These are phyloP conservation scores for Dipodascus albidus DNA, from an alignment of 805 yeast species.

Conservation along the genomic window DNA sequence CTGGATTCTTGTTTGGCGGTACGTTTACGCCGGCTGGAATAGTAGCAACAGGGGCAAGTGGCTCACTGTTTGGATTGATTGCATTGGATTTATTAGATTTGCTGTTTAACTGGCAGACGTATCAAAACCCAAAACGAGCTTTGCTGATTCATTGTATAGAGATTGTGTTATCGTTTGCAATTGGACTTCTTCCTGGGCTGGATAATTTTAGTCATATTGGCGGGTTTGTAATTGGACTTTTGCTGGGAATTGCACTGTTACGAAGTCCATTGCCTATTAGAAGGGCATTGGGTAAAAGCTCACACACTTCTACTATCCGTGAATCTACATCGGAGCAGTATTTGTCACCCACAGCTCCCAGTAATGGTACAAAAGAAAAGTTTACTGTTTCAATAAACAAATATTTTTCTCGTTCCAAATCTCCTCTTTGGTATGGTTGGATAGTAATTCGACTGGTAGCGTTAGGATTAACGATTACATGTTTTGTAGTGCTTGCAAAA, in stretches of 20 bases:
- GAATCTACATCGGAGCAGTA: background rate
- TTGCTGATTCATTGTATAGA: conserved; percentile 42
- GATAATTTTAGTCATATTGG: conserved; percentile 71
- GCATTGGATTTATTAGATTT: conserved; percentile 46
- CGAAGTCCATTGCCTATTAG: conserved; percentile 38
- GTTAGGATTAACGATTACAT: conserved; percentile 36
- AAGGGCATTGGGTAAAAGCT: conserved; percentile 2
- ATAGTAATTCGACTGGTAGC: conserved; percentile 34
- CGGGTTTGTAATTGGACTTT: conserved; percentile 53
- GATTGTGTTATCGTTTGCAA: conserved; percentile 43
- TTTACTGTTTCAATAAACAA: conserved; percentile 6
- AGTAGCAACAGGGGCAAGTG: conserved; percentile 61
- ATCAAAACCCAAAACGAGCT: conserved; percentile 35
- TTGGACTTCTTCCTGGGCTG: conserved; percentile 61
- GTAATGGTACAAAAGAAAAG: background rate
- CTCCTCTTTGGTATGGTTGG: conserved; percentile 39
- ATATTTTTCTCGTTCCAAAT: conserved; percentile 14
- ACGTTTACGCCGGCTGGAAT: conserved; percentile 58
- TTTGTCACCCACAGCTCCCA: background rate
- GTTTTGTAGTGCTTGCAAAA: conserved; percentile 37
- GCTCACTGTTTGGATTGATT: conserved; percentile 58
- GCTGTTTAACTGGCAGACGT: conserved; percentile 40
- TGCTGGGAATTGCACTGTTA: conserved; percentile 37
- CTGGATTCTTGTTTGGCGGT: conserved; percentile 59
- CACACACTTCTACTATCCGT: conserved; percentile 10